phyloP scores from a whole-genome alignment of 2,329 filamentous ascomycete genomes.

The Cladobotryum protrusum region DNA sequence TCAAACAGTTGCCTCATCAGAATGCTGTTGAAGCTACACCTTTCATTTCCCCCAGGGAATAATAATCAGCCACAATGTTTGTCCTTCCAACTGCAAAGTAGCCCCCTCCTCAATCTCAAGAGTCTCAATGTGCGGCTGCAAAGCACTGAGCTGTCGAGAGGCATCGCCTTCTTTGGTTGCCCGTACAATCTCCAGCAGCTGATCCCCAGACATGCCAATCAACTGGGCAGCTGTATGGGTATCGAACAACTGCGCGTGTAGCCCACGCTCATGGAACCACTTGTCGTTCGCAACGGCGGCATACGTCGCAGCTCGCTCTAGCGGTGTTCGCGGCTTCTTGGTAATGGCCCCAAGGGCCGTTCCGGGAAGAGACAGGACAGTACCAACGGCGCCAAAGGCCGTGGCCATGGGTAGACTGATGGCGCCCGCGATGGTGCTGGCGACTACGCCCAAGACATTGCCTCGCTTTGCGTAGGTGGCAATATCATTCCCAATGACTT shows the following conservation, averaged over 20 bases:
- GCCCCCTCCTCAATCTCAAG: constrained; percentile 22
- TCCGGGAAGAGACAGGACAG: constrained; percentile 28
- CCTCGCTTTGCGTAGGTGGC: constrained; percentile 31
- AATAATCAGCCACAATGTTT: constrained; percentile 33
- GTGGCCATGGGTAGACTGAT: constrained; percentile 34
- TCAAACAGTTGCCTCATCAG: not conserved
- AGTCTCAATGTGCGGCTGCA: constrained; percentile 23
- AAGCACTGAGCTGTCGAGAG: constrained; percentile 16
- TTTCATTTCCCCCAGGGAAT: not conserved
- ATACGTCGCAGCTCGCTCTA: constrained; percentile 37
- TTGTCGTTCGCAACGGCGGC: constrained; percentile 35
- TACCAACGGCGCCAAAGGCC: constrained; percentile 30
- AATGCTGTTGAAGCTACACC: not conserved
- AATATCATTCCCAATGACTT: constrained; percentile 31
- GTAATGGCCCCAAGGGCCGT: constrained; percentile 27
- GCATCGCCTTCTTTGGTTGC: constrained; percentile 15
- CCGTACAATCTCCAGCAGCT: constrained; percentile 34
- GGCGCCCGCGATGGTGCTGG: constrained; percentile 29
- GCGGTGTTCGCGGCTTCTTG: constrained; percentile 34
- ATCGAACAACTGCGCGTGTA: constrained; percentile 33
- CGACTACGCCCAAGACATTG: constrained; percentile 33
- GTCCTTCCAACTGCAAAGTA: constrained; percentile 19
- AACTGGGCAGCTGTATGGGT: constrained; percentile 23
- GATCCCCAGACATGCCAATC: constrained; percentile 26
- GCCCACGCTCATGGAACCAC: constrained; percentile 35